Evolutionary conservation across 805 yeast species (phyloP), one percentile per base, ranked within the genome.

Genomic region (Kodamaea neixiangensis): DNA sequence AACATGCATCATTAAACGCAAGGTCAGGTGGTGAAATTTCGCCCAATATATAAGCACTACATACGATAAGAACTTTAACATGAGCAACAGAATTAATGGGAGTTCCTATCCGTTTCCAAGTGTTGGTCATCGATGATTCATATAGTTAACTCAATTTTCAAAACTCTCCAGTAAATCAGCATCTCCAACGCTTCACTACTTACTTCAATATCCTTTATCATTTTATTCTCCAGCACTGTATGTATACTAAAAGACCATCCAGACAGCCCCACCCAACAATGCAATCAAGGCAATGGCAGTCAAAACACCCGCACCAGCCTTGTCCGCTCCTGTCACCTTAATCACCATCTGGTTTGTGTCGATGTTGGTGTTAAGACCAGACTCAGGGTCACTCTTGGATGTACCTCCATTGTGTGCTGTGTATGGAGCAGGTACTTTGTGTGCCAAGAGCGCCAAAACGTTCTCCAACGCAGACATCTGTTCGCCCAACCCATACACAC

Each of bases 301-400:
- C 40, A 89, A 67, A 18, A 92, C 73, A 44, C 96, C 96, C 1
- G 97, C 97, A 46, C 98, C 98, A 1, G 90, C 97, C 59, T 78
- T 80, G 51, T 64, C 68, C 53, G 80, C 82, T 0, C 73, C 66
- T 0, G 82, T 72, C 40, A 91, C 81, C 0, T 65, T 69, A 44
- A 85, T 65, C 42, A 62, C 64, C 57, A 80, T 77, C 39, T 52
- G 49, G 52, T 77, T 77, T 29, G 71, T 65, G 5, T 71, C 56
- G 14, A 76, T 69, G 31, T 57, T 67, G 1, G 79, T 57, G 54
- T 68, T 63, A 6, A 81, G 73, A 52, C 96, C 97, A 2, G 77
- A 77, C 13, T 67, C 65, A 2, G 66, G 64, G 50, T 72, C 61
- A 31, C 71, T 68, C 17, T 62, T 46, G 42, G 73, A 68, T 14